Evolutionary conservation across 1,139 yeast genomes (phyloP).

Genomic region (Kodamaea plutei): DNA sequence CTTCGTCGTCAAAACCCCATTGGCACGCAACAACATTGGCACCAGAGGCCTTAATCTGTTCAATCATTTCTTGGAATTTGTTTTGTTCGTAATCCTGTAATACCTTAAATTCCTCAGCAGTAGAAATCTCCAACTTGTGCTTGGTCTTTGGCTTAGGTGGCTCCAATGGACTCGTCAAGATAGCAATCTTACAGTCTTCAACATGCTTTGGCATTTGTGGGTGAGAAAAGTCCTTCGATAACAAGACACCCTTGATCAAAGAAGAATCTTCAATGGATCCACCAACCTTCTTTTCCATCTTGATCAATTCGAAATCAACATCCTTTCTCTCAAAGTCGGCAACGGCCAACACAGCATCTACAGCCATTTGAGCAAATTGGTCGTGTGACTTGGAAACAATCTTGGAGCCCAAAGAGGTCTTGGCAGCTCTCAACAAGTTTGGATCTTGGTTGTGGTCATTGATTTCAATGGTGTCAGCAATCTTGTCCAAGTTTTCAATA

Average conservation of each 20-base stretch:
- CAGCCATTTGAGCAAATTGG: constrained; percentile 94
- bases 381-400: constrained; percentile 93
- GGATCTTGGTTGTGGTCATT: constrained; percentile 45
- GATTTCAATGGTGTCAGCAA: constrained; percentile 61
- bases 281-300: constrained; percentile 93
- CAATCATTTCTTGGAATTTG: constrained; percentile 88
- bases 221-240: constrained; percentile 96
- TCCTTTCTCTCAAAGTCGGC: constrained; percentile 91
- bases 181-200: constrained; percentile 83
- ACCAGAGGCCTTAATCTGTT: constrained; percentile 79
- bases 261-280: constrained; percentile 85
- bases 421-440: constrained; percentile 81
- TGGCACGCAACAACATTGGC: constrained; percentile 97
- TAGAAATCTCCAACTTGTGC: constrained; percentile 89
- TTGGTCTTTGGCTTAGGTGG: constrained; percentile 99
- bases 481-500: constrained; percentile 64
- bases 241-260: constrained; percentile 83
- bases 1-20: constrained; percentile 99
- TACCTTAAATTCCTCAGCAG: constrained; percentile 87
- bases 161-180: constrained; percentile 96
- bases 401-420: constrained; percentile 92
- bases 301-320: constrained; percentile 94
- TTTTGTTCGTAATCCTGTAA: constrained; percentile 89
- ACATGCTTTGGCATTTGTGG: constrained; percentile 94
- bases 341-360: constrained; percentile 89